Base-by-base conservation (phyloP, 352 stramenopile genomes). In the Pythium phragmitis region DNA sequence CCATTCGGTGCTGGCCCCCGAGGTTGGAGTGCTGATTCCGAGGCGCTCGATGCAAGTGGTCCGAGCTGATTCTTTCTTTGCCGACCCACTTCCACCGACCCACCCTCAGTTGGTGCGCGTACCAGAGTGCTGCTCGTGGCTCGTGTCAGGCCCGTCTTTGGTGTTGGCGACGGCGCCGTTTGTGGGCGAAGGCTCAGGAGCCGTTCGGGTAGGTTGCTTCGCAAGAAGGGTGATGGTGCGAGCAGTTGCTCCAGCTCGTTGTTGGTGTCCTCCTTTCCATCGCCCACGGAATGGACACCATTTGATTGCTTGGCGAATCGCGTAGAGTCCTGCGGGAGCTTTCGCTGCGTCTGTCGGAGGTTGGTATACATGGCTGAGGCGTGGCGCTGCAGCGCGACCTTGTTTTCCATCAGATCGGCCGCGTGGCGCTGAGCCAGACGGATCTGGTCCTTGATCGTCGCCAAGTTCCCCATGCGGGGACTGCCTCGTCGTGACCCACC, bases 361-460 rank as follows among this genome's bases (percentile, higher is more conserved):
- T 88, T 88, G 0, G 53, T 63, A 53, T 90, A 90, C 77, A 90
- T 88, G 4, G 78, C 74, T 4, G 49, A 51, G 0, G 81, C 67
- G 52, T 87, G 86, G 13, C 74, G 74, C 47, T 79, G 71, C 19
- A 90, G 49, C 14, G 68, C 77, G 4, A 65, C 53, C 26, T 77
- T 80, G 52, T 73, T 82, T 14, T 67, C 57, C 16, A 82, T 50
- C 4, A 72, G 62, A 19, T 76, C 68, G 47, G 85, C 76, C 0
- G 81, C 81, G 12, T 73, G 34, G 13, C 68, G 36, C 14, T 87
- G 77, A 3, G 76, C 67, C 0, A 39, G 14, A 21, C 73, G 54
- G 30, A 87, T 82, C 59, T 90, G 73, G 7, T 63, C 48, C 16
- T 77, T 69, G n/a, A 87, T 69, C 16, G 70, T 69, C 5, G 14